phyloP scores from a whole-genome alignment of 306 rosid genomes.

The Lathyrus aphaca region DNA sequence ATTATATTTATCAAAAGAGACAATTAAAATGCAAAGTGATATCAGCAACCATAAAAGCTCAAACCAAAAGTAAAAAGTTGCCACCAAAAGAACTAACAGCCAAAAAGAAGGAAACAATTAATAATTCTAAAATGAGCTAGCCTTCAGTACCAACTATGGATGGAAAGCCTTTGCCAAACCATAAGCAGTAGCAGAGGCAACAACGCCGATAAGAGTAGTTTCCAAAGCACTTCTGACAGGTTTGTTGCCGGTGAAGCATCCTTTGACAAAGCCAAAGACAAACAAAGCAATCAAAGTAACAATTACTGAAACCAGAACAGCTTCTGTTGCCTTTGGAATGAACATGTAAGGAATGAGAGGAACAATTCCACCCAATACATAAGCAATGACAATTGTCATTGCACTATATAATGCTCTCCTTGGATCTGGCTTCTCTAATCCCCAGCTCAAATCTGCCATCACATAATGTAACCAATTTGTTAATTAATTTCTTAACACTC shows the following conservation, averaged over 20 bases:
- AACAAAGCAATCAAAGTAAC: slow-evolving; percentile 71
- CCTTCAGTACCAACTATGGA: slow-evolving; percentile 31
- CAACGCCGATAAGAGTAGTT: slow-evolving; percentile 79
- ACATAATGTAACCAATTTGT: not conserved
- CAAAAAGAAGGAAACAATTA: not conserved
- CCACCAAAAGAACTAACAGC: not conserved
- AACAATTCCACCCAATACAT: slow-evolving; percentile 75
- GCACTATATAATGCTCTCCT: slow-evolving; percentile 90
- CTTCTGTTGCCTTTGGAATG: slow-evolving; percentile 63
- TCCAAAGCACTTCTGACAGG: slow-evolving; percentile 79
- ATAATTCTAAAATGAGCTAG: not conserved
- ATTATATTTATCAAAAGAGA: not conserved
- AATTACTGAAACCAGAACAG: slow-evolving; percentile 59
- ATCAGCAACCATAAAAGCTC: not conserved
- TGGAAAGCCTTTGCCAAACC: slow-evolving; percentile 80
- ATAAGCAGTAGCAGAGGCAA: slow-evolving; percentile 85
- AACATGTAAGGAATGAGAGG: slow-evolving; percentile 81
- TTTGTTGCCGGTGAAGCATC: slow-evolving; percentile 73
- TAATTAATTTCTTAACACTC: slow-evolving; percentile 13
- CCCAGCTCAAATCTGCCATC: slow-evolving; percentile 84
- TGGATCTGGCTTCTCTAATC: slow-evolving; percentile 93
- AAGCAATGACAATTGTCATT: slow-evolving; percentile 77
- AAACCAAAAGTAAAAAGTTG: slow-evolving; percentile 4
- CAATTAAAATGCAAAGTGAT: slow-evolving; percentile 1
- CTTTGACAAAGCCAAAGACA: slow-evolving; percentile 84